These are phyloP conservation scores for Dendrobium nobile DNA, from an alignment of 106 monocot genomes.

Conservation along the genomic window DNA sequence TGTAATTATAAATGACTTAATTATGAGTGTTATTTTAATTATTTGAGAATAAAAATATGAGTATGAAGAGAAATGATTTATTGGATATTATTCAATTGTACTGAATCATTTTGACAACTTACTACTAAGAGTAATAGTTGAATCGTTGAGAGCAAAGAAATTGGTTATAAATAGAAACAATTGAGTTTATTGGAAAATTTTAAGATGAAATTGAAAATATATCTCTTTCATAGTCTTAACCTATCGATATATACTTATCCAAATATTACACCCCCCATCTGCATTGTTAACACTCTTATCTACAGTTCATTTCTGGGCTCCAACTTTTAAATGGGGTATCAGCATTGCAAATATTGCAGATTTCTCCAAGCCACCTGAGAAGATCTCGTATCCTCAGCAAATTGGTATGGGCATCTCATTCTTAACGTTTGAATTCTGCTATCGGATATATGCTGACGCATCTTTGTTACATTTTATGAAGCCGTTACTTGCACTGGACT, in stretches of 20 bases:
- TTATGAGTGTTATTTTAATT: too few species aligned
- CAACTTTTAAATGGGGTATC: slow-evolving; percentile 92
- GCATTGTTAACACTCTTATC: neutral
- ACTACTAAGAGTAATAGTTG: too few species aligned
- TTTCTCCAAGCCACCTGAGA: slow-evolving; percentile 80
- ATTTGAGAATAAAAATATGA: too few species aligned
- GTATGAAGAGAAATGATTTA: too few species aligned
- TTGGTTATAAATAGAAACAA: too few species aligned
- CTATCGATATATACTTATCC: neutral
- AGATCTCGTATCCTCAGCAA: slow-evolving; percentile 93
- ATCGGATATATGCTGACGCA: neutral
- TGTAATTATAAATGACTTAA: too few species aligned
- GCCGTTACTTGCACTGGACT: slow-evolving; percentile 45
- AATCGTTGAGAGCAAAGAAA: too few species aligned
- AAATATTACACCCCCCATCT: neutral
- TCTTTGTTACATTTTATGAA: slow-evolving; percentile 12
- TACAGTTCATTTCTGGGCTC: slow-evolving; percentile 97
- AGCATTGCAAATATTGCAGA: slow-evolving; percentile 89
- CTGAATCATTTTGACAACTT: too few species aligned
- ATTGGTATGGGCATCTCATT: slow-evolving; percentile 32
- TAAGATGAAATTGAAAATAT: neutral
- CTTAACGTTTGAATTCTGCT: neutral
- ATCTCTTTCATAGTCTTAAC: too few species aligned
- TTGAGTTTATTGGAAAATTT: neutral
- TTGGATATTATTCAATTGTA: too few species aligned